Conservation (phyloP, 805 yeast genomes). For the Candida parachauliodes region DNA sequence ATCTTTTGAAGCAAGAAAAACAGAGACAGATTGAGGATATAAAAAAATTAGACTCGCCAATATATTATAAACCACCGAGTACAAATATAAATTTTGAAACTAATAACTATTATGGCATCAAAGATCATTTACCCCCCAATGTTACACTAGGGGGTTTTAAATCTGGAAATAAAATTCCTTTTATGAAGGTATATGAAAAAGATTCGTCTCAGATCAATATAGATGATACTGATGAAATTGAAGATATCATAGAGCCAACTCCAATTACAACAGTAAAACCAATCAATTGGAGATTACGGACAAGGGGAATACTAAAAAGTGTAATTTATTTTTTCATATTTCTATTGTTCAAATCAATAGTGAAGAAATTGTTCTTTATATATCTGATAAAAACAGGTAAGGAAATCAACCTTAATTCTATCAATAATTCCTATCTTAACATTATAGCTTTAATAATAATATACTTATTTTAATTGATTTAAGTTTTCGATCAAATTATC, state of each 20-base stretch:
- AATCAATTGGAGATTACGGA: conserved; percentile 15
- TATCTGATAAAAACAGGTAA: background rate
- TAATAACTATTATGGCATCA: conserved; percentile 24
- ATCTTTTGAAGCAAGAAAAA: conserved; percentile 1
- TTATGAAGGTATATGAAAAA: conserved; percentile 5
- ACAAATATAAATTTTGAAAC: conserved; percentile 14
- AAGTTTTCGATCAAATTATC: conserved; percentile 35
- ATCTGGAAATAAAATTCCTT: conserved; percentile 11
- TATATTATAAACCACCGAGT: conserved; percentile 31
- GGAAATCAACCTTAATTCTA: background rate
- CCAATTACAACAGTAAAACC: conserved; percentile 10
- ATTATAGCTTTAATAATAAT: background rate
- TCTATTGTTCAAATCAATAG: conserved; percentile 18
- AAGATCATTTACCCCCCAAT: conserved; percentile 24
- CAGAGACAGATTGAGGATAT: conserved; percentile 2
- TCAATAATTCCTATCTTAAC: conserved; percentile 1
- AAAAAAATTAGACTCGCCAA: conserved; percentile 13
- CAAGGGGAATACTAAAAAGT: conserved; percentile 26
- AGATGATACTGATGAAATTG: conserved; percentile 15
- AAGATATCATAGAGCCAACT: conserved; percentile 12
- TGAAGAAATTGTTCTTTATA: conserved; percentile 9
- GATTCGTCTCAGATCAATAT: conserved; percentile 1
- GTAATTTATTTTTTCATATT: conserved; percentile 25
- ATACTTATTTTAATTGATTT: conserved; percentile 26
- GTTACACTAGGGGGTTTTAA: conserved; percentile 5